Conservation (phyloP, 768 basidiomycete species). For the Termitomyces titanicus region DNA sequence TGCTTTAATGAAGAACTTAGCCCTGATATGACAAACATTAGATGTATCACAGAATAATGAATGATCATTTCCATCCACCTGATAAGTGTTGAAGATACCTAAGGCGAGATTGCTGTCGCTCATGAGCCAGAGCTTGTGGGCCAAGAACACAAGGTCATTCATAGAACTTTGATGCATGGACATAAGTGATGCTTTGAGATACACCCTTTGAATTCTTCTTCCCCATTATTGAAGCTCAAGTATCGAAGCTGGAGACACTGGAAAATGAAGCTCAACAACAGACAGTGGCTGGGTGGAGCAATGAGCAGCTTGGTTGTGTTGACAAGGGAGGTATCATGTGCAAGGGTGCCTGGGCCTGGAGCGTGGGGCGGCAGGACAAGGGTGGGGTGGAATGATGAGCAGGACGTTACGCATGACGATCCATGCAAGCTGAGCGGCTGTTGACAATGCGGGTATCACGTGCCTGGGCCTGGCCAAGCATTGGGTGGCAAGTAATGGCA, state of each 20-base stretch:
- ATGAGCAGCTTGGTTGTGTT: too few species aligned
- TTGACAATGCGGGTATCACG: background rate
- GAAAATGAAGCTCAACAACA: too few species aligned
- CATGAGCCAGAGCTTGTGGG: background rate
- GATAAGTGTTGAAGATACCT: background rate
- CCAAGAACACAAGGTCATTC: background rate
- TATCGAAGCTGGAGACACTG: background rate
- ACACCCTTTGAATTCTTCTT: background rate
- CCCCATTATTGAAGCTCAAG: background rate
- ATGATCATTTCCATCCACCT: background rate
- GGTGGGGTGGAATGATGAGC: too few species aligned
- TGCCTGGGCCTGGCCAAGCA: too few species aligned
- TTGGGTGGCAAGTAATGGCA: too few species aligned
- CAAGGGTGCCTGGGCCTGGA: too few species aligned
- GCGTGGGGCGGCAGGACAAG: background rate
- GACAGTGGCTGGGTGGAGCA: too few species aligned
- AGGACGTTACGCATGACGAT: too few species aligned
- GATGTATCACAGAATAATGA: background rate
- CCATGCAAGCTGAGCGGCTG: too few species aligned
- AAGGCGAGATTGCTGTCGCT: background rate
- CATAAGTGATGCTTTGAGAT: background rate
- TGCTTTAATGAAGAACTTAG: too few species aligned
- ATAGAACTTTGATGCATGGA: background rate
- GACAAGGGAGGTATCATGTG: too few species aligned
- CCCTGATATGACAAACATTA: too few species aligned